Conservation (phyloP, 2,329 filamentous ascomycete species). For the Shiraia sp. region DNA sequence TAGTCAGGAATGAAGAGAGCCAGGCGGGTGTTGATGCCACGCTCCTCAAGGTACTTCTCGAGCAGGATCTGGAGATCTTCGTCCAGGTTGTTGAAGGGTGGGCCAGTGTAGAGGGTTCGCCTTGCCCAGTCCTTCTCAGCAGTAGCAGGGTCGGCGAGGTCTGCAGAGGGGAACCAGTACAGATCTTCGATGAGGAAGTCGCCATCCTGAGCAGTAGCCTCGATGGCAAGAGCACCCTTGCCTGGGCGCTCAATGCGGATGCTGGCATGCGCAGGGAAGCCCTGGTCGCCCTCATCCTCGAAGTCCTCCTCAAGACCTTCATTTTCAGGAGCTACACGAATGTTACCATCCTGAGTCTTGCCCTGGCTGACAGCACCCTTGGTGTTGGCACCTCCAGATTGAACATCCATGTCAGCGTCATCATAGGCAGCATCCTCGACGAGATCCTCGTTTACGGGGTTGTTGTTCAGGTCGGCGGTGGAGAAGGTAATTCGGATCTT, state of each 20-base stretch:
- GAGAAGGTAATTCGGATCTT: slow-evolving; percentile 87
- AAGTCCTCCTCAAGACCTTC: slow-evolving; percentile 61
- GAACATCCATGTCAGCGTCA: slow-evolving; percentile 47
- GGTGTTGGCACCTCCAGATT: slow-evolving; percentile 61
- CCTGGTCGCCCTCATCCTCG: slow-evolving; percentile 57
- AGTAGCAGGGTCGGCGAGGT: slow-evolving; percentile 73
- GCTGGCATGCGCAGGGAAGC: slow-evolving; percentile 80
- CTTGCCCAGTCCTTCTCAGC: slow-evolving; percentile 78
- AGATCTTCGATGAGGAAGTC: slow-evolving; percentile 87
- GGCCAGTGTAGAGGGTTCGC: slow-evolving; percentile 82
- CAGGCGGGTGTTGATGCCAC: slow-evolving; percentile 83
- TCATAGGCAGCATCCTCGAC: slow-evolving; percentile 57
- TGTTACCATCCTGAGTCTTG: slow-evolving; percentile 54
- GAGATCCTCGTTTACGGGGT: slow-evolving; percentile 48
- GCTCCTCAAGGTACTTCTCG: slow-evolving; percentile 92
- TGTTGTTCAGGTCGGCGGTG: slow-evolving; percentile 74
- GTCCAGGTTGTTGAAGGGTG: slow-evolving; percentile 90
- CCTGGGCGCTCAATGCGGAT: slow-evolving; percentile 86
- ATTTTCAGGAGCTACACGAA: slow-evolving; percentile 61
- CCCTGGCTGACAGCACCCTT: slow-evolving; percentile 61
- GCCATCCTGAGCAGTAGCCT: slow-evolving; percentile 84
- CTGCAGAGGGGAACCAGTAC: slow-evolving; percentile 79
- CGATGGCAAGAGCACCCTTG: slow-evolving; percentile 84
- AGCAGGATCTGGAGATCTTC: slow-evolving; percentile 92
- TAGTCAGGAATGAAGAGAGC: slow-evolving; percentile 94